phyloP scores from a whole-genome alignment of 2,329 filamentous ascomycete species.

The Xylaria sp. region DNA sequence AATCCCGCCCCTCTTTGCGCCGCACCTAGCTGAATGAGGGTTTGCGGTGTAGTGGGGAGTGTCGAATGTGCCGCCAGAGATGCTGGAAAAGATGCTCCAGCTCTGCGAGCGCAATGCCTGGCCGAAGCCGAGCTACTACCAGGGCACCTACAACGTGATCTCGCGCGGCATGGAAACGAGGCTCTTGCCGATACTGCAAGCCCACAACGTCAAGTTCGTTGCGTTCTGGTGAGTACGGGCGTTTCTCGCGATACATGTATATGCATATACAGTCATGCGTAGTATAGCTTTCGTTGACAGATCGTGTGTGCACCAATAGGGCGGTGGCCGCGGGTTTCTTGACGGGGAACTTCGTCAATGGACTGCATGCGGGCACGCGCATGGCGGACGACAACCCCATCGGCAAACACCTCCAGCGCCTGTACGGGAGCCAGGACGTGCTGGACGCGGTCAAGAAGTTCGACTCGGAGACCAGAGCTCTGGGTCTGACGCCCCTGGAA shows the following conservation, averaged over 20 bases:
- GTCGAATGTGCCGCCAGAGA: conserved; percentile 50
- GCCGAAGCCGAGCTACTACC: conserved; percentile 53
- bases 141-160: conserved; percentile 54
- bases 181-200: conserved; percentile 51
- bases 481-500: conserved; percentile 47
- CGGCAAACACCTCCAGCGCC: neutral
- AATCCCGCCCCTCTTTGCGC: neutral
- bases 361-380: neutral
- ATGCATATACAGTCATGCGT: too few relatives aligned
- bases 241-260: too few relatives aligned
- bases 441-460: conserved; percentile 47
- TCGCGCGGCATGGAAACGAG: conserved; percentile 50
- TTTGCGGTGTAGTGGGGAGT: conserved; percentile 50
- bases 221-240: conserved; percentile 35
- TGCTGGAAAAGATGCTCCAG: conserved; percentile 48
- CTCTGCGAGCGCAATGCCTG: conserved; percentile 50
- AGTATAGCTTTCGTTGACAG: conserved; percentile 3
- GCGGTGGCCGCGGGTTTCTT: neutral
- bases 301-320: neutral
- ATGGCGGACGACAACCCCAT: neutral
- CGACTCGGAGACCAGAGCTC: conserved; percentile 41
- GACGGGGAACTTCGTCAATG: neutral
- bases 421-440: neutral
- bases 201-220: conserved; percentile 42
- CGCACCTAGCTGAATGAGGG: neutral